Percentiles rank a stretch among this genome's conserved stretches.
Evolutionary conservation across 1,139 yeast genomes (phyloP).

Genomic region (Saccharomyces pastorianus): DNA sequence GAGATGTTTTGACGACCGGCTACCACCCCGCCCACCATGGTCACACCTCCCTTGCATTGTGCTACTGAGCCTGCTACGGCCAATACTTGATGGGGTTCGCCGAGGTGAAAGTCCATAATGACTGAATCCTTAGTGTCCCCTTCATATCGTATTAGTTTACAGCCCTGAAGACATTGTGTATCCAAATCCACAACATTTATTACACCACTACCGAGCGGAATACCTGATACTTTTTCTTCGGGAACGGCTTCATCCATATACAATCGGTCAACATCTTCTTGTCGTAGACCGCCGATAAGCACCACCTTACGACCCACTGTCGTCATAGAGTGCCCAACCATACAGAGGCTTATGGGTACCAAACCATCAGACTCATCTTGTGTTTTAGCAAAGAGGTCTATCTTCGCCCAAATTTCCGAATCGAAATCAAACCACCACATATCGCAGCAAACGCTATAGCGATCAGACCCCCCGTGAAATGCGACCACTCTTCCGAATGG

Average conservation of each 20-base stretch:
- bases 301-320: conserved; percentile 21
- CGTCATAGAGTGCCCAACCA: conserved; percentile 27
- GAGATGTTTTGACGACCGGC: background rate
- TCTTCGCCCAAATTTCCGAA: conserved; percentile 35
- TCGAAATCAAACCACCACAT: conserved; percentile 42
- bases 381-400: conserved; percentile 20
- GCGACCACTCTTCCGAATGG: conserved; percentile 24
- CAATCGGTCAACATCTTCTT: conserved; percentile 17
- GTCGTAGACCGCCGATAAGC: conserved; percentile 25
- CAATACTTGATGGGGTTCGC: conserved; percentile 1
- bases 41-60: conserved; percentile 1
- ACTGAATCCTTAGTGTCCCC: background rate
- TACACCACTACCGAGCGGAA: conserved; percentile 11
- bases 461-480: conserved; percentile 41
- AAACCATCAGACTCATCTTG: conserved; percentile 8
- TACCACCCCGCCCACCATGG: conserved; percentile 2
- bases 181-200: conserved; percentile 19
- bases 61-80: conserved; percentile 1
- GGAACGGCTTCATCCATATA: conserved; percentile 5
- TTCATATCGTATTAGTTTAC: background rate
- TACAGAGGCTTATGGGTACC: conserved; percentile 14
- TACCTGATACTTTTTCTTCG: conserved; percentile 4
- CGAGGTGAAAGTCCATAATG: background rate
- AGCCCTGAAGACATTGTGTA: conserved; percentile 18
- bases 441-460: conserved; percentile 36